Evolutionary conservation across 306 rosid species (phyloP), one percentile per base, ranked within the genome.

Genomic region (Urtica urens): DNA sequence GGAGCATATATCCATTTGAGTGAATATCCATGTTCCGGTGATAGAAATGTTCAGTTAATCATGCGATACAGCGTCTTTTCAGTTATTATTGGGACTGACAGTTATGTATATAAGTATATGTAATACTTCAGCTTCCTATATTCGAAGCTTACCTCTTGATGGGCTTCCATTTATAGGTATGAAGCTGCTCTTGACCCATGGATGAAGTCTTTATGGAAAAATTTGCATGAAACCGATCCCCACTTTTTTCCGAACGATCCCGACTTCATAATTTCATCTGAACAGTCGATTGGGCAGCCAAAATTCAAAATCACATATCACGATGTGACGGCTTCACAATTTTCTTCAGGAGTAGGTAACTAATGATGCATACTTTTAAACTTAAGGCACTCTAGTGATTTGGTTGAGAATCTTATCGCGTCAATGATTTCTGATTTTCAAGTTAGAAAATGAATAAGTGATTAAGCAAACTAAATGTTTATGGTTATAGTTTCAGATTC

Each of bases 131-230:
- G n/a, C n/a, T n/a, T n/a, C n/a, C n/a, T n/a, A n/a, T n/a, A n/a
- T n/a, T n/a, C n/a, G n/a, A n/a, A n/a, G n/a, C n/a, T n/a, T n/a
- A n/a, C n/a, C n/a, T n/a, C n/a, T n/a, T n/a, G n/a, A n/a, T n/a
- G n/a, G n/a, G 33, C 54, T 34, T 50, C 29, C 37, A 13, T 67
- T 53, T 49, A 45, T 47, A 84, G 97, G 63, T 88, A 81, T 51
- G 97, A 88, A 71, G 97, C 84, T 67, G 83, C 86, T 55, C 80
- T 88, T 61, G 97, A 88, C 79, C 82, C 90, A 23, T 88, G 97
- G 95, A 72, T 84, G 82, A 48, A 72, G 64, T 81, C 90, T 27
- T 57, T 88, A 41, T 88, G 97, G 95, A 66, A 55, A 45, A 60
- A 43, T 22, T 70, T 88, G 70, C 55, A 64, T 67, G 55, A 51